phyloP scores from a whole-genome alignment of 768 basidiomycete genomes.

The Clavaria fumosa region DNA sequence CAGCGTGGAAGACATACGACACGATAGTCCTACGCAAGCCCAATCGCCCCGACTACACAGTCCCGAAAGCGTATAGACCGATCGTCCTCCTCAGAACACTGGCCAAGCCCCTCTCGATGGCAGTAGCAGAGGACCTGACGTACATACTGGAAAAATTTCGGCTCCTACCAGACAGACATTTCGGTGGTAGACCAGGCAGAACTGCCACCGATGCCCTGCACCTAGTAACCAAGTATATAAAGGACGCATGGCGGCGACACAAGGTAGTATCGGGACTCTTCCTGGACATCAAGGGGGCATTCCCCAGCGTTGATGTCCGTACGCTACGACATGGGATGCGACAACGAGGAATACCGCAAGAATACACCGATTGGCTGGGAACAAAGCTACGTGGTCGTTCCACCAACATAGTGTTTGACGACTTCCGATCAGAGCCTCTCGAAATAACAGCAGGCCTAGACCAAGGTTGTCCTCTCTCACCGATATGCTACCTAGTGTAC shows the following conservation, averaged over 20 bases:
- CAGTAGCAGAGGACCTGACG: constrained; percentile 7
- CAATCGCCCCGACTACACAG: constrained; percentile 19
- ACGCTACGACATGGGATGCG: constrained; percentile 16
- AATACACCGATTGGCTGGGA: constrained; percentile 10
- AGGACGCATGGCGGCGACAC: constrained; percentile 21
- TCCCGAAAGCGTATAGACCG: constrained; percentile 19
- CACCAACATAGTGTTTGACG: constrained; percentile 13
- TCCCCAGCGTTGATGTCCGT: constrained; percentile 17
- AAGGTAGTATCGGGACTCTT: constrained; percentile 19
- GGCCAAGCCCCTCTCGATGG: constrained; percentile 1
- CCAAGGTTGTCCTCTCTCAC: constrained; percentile 20
- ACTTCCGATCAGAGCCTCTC: constrained; percentile 11
- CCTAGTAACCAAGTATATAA: constrained; percentile 17
- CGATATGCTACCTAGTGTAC: constrained; percentile 10
- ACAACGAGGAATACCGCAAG: constrained; percentile 12
- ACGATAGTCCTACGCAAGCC: constrained; percentile 22
- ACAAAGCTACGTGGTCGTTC: constrained; percentile 1
- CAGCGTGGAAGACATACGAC: constrained; percentile 14
- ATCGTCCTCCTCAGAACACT: constrained; percentile 14
- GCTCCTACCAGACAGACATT: neutral
- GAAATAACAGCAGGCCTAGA: constrained; percentile 15
- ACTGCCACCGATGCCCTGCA: constrained; percentile 20
- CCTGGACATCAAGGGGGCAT: constrained; percentile 25
- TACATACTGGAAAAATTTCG: neutral
- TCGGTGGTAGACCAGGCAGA: constrained; percentile 4